Percentiles rank a stretch among this genome's conserved stretches.
Evolutionary conservation across 805 yeast genomes (phyloP).

Genomic region (Citeromyces matritensis): DNA sequence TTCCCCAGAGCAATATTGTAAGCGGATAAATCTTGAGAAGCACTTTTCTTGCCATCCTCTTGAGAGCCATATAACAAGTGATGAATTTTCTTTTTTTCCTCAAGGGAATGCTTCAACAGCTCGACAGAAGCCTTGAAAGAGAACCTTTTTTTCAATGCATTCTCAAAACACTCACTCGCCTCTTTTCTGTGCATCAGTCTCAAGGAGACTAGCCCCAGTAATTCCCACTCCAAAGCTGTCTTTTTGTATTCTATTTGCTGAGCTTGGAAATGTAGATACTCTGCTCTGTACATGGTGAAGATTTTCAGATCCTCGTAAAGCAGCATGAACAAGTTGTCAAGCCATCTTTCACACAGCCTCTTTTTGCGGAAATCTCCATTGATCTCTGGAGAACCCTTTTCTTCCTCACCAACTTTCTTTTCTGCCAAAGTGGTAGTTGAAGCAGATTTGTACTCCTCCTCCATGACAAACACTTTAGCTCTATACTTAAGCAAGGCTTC

Average conservation of each 20-base stretch:
- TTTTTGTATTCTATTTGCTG: constrained; percentile 72
- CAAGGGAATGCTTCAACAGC: constrained; percentile 47
- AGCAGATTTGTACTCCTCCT: constrained; percentile 33
- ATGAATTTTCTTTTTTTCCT: constrained; percentile 25
- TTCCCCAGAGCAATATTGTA: constrained; percentile 29
- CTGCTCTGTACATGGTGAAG: constrained; percentile 91
- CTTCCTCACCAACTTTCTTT: not conserved
- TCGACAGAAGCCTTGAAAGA: constrained; percentile 69
- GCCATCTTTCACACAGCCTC: constrained; percentile 60
- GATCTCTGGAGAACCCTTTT: constrained; percentile 3
- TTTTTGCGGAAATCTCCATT: constrained; percentile 38
- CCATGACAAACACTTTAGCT: constrained; percentile 56
- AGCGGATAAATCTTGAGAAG: constrained; percentile 12
- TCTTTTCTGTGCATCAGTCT: constrained; percentile 79
- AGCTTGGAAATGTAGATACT: constrained; percentile 74
- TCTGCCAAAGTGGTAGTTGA: constrained; percentile 1
- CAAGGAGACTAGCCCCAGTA: constrained; percentile 72
- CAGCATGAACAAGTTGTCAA: constrained; percentile 56
- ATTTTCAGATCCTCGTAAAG: constrained; percentile 62
- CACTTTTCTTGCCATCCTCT: constrained; percentile 1
- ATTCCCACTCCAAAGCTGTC: constrained; percentile 82
- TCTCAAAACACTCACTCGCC: constrained; percentile 72
- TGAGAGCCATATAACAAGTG: constrained; percentile 7
- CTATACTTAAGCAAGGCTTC: constrained; percentile 44
- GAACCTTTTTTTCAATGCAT: constrained; percentile 60